phyloP scores from a whole-genome alignment of 176 grass and related monocot species.

The Cocos nucifera region DNA sequence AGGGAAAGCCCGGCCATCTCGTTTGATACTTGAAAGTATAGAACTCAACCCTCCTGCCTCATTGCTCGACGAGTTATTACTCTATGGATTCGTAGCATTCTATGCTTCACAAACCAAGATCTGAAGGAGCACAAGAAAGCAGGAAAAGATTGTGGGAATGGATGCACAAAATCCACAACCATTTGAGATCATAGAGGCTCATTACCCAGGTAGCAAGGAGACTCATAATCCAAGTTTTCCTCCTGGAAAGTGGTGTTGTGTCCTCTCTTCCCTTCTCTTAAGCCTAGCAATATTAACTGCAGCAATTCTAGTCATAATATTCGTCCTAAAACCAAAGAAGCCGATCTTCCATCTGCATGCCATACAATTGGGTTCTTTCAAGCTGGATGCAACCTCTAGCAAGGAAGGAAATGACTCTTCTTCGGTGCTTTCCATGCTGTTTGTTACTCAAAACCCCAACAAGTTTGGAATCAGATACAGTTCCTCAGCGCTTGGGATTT shows the following conservation, averaged over 20 bases:
- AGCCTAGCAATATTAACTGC: constrained; percentile 29
- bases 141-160: constrained; percentile 11
- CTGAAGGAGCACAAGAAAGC: background rate
- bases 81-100: constrained; percentile 17
- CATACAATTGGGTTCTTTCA: constrained; percentile 42
- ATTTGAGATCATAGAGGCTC: constrained; percentile 3
- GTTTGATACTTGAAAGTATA: constrained; percentile 4
- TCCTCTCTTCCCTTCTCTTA: constrained; percentile 33
- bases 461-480: constrained; percentile 69
- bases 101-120: constrained; percentile 10
- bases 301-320: constrained; percentile 35
- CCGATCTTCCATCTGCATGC: constrained; percentile 61
- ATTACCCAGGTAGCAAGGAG: constrained; percentile 5
- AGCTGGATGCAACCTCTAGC: constrained; percentile 17
- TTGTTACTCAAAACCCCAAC: constrained; percentile 62
- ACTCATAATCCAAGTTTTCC: constrained; percentile 21
- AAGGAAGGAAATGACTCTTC: constrained; percentile 30
- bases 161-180: background rate
- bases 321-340: constrained; percentile 56
- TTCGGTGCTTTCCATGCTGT: constrained; percentile 49
- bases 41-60: no score
- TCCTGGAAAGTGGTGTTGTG: constrained; percentile 28
- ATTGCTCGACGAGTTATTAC: background rate
- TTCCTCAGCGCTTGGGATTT: constrained; percentile 41
- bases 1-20: constrained; percentile 24